Evolutionary conservation across 2,329 filamentous ascomycete genomes (phyloP).

Genomic region (Xylaria sp.): DNA sequence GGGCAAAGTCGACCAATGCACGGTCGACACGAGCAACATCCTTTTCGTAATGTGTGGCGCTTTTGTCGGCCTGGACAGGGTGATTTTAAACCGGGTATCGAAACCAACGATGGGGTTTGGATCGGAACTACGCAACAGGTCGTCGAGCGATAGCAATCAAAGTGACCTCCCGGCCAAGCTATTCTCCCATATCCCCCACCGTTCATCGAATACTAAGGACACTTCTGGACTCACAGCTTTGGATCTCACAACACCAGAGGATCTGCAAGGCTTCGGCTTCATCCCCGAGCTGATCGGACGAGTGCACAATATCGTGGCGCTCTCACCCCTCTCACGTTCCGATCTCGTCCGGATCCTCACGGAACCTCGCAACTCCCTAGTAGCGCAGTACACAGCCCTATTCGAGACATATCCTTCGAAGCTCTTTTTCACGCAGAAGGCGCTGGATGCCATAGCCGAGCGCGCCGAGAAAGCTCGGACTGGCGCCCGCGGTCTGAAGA

Average conservation of each 20-base stretch:
- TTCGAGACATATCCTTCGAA: constrained; percentile 84
- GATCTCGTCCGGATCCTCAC: constrained; percentile 88
- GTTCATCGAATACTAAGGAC: constrained; percentile 52
- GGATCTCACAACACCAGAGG: constrained; percentile 78
- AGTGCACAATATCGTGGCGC: constrained; percentile 87
- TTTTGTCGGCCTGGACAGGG: constrained; percentile 91
- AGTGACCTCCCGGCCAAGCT: constrained; percentile 73
- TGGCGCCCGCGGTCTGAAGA: constrained; percentile 81
- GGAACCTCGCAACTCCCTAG: constrained; percentile 87
- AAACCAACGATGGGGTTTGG: constrained; percentile 91
- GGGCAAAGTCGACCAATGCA: constrained; percentile 70
- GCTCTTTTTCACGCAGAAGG: constrained; percentile 83
- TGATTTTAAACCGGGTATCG: constrained; percentile 86
- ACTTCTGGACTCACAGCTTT: constrained; percentile 65
- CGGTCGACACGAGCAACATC: constrained; percentile 94
- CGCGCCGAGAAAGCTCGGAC: constrained; percentile 71
- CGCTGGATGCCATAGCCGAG: constrained; percentile 83
- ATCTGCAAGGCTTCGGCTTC: constrained; percentile 87
- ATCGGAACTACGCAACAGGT: constrained; percentile 75
- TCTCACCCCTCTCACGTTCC: constrained; percentile 76
- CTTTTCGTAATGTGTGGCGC: constrained; percentile 97
- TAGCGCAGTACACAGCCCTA: constrained; percentile 88
- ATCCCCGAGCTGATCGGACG: constrained; percentile 97
- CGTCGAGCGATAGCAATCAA: constrained; percentile 58
- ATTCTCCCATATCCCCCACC: constrained; percentile 68